These are phyloP conservation scores for Aspergillus uvarum DNA, from an alignment of 2,329 filamentous ascomycete genomes.

Conservation along the genomic window DNA sequence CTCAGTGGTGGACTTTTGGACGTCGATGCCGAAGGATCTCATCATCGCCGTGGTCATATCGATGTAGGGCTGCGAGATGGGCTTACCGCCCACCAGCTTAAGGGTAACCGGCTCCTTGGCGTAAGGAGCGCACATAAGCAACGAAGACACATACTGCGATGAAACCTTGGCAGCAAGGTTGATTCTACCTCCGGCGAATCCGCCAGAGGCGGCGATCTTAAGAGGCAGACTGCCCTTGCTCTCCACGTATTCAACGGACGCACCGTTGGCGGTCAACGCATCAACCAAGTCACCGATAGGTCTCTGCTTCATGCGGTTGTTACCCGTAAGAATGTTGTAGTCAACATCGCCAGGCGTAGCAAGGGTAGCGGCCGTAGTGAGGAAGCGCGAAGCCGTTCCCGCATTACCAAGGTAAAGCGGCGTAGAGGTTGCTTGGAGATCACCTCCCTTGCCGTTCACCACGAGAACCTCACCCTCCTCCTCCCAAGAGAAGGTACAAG, in stretches of 20 bases:
- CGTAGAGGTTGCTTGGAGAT: constrained; percentile 70
- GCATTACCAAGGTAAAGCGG: constrained; percentile 94
- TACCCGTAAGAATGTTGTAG: constrained; percentile 83
- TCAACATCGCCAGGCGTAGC: constrained; percentile 64
- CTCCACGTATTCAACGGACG: constrained; percentile 82
- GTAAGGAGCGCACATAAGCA: constrained; percentile 95
- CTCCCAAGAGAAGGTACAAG: constrained; percentile 89
- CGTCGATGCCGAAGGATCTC: constrained; percentile 81
- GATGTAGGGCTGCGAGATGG: constrained; percentile 95
- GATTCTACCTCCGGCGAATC: constrained; percentile 82
- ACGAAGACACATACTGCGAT: constrained; percentile 97
- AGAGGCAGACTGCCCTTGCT: constrained; percentile 81
- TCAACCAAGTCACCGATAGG: constrained; percentile 93
- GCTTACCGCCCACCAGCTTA: constrained; percentile 89
- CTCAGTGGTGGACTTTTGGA: constrained; percentile 73
- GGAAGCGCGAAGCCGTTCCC: constrained; percentile 90
- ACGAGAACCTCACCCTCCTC: constrained; percentile 89
- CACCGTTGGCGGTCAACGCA: constrained; percentile 80
- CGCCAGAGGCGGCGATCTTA: constrained; percentile 75
- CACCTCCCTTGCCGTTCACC: constrained; percentile 86
- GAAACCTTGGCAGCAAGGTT: constrained; percentile 93
- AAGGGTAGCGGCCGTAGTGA: constrained; percentile 87
- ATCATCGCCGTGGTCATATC: constrained; percentile 99
- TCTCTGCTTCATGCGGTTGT: constrained; percentile 91
- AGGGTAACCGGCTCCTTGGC: constrained; percentile 91